A percentile compares a stretch with the other conserved stretches of the same genome.
phyloP scores from a whole-genome alignment of 495 filamentous ascomycete genomes.

The Gamarada debralockiae region DNA sequence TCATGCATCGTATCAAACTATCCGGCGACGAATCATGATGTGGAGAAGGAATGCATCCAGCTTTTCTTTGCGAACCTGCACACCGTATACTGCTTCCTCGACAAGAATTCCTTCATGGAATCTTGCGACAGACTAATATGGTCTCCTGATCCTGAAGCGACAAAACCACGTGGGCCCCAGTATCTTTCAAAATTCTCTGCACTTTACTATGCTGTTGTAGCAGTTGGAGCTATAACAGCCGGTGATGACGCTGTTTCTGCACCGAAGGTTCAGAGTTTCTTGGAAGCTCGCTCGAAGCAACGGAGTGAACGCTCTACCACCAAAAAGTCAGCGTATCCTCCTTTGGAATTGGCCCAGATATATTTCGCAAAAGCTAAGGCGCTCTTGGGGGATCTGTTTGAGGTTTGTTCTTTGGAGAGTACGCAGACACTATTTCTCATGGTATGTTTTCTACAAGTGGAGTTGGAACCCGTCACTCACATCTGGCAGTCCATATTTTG shows the following conservation, averaged over 20 bases:
- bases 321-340: background rate
- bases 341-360: too few relatives aligned
- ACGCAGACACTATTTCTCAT: conserved; percentile 5
- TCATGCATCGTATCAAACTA: too few relatives aligned
- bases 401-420: conserved; percentile 7
- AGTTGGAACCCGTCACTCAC: background rate
- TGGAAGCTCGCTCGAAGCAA: background rate
- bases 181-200: background rate
- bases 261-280: background rate
- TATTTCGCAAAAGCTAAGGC: background rate
- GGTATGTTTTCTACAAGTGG: too few relatives aligned
- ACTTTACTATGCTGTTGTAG: conserved; percentile 1
- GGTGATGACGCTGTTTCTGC: background rate
- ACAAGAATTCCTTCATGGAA: background rate
- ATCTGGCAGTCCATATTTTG: conserved; percentile 1
- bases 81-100: background rate
- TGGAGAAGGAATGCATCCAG: conserved; percentile 2
- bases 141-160: background rate
- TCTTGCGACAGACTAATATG: conserved; percentile 1
- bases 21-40: too few relatives aligned
- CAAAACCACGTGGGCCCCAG: background rate
- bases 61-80: conserved; percentile 5
- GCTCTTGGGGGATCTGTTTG: conserved; percentile 5
- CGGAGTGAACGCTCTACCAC: background rate
- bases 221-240: conserved; percentile 3